phyloP scores from a whole-genome alignment of 1,284 basidiomycete species.

The Marasmius sp. region DNA sequence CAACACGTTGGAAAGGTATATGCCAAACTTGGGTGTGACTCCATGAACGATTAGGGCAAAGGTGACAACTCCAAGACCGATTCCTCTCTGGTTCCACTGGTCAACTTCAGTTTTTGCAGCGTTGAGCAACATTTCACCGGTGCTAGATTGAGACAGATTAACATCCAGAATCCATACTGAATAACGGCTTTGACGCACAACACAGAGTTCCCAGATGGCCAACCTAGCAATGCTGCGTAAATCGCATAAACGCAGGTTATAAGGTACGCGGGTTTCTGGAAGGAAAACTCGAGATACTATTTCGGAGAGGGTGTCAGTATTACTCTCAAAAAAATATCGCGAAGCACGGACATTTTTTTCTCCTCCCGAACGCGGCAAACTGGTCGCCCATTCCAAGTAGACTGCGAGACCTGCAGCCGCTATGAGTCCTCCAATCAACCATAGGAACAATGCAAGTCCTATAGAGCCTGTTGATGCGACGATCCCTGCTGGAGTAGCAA shows the following conservation, averaged over 20 bases:
- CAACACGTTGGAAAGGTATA: slow-evolving; percentile 46
- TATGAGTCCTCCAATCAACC: slow-evolving; percentile 29
- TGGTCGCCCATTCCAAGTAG: slow-evolving; percentile 23
- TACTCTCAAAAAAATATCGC: slow-evolving; percentile 15
- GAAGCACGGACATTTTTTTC: slow-evolving; percentile 16
- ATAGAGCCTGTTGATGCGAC: slow-evolving; percentile 8
- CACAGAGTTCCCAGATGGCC: slow-evolving; percentile 11
- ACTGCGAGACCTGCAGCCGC: slow-evolving; percentile 30
- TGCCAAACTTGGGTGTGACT: slow-evolving; percentile 37
- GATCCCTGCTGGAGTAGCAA: slow-evolving; percentile 11
- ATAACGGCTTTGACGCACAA: neutral
- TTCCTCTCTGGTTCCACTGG: slow-evolving; percentile 27
- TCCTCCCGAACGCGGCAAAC: slow-evolving; percentile 16
- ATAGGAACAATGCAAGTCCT: slow-evolving; percentile 23
- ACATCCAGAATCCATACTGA: neutral
- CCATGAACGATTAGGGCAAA: slow-evolving; percentile 43
- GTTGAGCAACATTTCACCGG: slow-evolving; percentile 36
- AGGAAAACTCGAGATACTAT: slow-evolving; percentile 32
- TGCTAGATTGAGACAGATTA: slow-evolving; percentile 19
- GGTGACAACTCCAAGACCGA: slow-evolving; percentile 35
- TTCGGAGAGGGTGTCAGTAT: neutral
- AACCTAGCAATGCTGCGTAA: slow-evolving; percentile 27
- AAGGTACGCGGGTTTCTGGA: slow-evolving; percentile 27
- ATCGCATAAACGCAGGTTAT: slow-evolving; percentile 32
- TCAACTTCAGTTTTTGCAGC: slow-evolving; percentile 27